Evolutionary conservation across 208 protist genomes (phyloP), one percentile per base, ranked within the genome.

Genomic region (Wallacemonas sp.): DNA sequence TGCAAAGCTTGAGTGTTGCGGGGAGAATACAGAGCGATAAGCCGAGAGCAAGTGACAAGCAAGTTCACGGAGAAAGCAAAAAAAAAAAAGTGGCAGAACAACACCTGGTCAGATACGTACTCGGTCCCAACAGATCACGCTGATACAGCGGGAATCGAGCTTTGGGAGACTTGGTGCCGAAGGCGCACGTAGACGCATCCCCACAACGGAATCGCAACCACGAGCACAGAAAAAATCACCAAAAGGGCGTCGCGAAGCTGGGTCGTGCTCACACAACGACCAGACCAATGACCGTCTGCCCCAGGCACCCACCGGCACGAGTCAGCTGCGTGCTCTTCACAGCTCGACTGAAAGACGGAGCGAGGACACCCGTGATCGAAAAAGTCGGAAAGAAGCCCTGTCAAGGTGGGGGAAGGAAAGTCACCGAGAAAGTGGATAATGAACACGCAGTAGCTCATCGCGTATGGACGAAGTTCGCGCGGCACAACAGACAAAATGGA

Each of bases 351-450:
- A 38, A 39, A 33, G 15, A 22, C 68, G 26, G 24, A 68, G 53
- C 22, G 36, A 6, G 62, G 56, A 60, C 88, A 94, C 31, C 68
- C 67, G 19, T 73, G 70, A 3, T 75, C 77, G 22, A 86, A 65
- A 4, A 56, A 28, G 56, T 96, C 92, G 8, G 88, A 92, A 1
- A 95, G 64, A 15, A 68, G 19, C 3, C 93, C 93, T 1, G 77
- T 63, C 15, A 97, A 30, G 12, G 84, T 88, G 21, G 91, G 91
- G 0, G 93, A 96, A 2, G 91, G 93, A 63, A 96, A 93, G 70
- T 96, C 90, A 19, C 91, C 93, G 0, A 95, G 68, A 17, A 86
- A 36, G 71, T 97, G 93, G 59, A 96, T 95, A 22, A 90, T 21
- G 41, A 97, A 90, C 22, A 96, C 89, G 28, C 74, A 89, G 64